Evolutionary conservation across 140 eudicot genomes (phyloP), one percentile per base, ranked within the genome.

Genomic region (Senecio squalidus): DNA sequence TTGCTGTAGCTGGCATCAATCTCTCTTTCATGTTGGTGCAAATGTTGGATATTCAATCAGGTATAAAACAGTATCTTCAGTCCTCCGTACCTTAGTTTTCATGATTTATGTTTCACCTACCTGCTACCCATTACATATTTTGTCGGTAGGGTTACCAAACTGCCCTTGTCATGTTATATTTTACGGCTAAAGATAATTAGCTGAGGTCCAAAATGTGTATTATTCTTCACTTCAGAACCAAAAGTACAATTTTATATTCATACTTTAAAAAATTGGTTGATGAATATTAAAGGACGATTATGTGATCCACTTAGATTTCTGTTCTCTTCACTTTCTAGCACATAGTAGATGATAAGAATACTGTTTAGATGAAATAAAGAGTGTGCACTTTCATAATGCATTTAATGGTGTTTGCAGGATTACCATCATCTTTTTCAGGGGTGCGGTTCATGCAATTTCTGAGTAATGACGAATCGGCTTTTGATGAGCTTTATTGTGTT

Each of bases 1-100:
- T 93, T 70, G 99, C 99, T 52, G 99, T 93, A 61, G 99, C 99
- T 43, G 99, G 99, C 71, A 83, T 93, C 71, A 93, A 93, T 73
- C 71, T 93, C 30, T 93, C 99, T 6, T 93, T 93, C 76, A 84
- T 93, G 96, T 73, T 93, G 78, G 89, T 81, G 48, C 99, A 93
- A 55, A 84, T 93, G 99, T 70, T 93, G 81, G 95, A 80, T 70
- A 92, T 88, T 84, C 99, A 93, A 54, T 88, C 99, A 73, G 99
- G 99, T 86, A 72, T 22, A 58, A 23, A 25, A 11, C 34, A 5
- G n/a, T 11, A 6, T 52, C 15, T 21, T n/a, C 14, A 16, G 3
- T 39, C 14, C 51, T 49, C 11, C 3, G 8, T 43, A 9, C 38
- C 30, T 49, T 22, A 26, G 18, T 2, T 25, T 2, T 5, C 11